These are phyloP conservation scores for Penicillium crystallinum DNA, from an alignment of 495 filamentous ascomycete genomes.

Conservation along the genomic window DNA sequence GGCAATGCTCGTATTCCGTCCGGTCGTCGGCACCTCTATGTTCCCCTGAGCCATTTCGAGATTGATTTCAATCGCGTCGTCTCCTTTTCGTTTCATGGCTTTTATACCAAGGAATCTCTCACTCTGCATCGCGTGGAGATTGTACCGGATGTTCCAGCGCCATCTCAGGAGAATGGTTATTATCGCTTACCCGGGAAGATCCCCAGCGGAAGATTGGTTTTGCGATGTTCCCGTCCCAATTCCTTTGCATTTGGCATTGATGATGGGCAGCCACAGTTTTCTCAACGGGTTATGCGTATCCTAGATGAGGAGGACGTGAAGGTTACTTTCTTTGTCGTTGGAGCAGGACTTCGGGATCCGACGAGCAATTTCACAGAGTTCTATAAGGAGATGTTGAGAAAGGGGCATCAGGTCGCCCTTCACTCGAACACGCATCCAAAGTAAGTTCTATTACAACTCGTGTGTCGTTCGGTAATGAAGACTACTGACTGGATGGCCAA, in stretches of 20 bases:
- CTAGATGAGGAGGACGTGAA: constrained; percentile 58
- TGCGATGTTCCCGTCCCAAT: constrained; percentile 65
- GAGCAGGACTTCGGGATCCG: constrained; percentile 55
- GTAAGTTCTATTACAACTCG: constrained; percentile 15
- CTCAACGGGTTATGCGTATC: constrained; percentile 59
- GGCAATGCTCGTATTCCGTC: neutral
- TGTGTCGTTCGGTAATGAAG: neutral
- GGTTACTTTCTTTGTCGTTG: constrained; percentile 78
- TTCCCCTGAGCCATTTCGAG: constrained; percentile 69
- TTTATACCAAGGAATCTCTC: constrained; percentile 49
- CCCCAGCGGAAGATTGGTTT: constrained; percentile 55
- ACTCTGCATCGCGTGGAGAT: constrained; percentile 63
- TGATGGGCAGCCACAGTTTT: constrained; percentile 61
- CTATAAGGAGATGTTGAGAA: constrained; percentile 58
- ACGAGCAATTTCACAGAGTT: constrained; percentile 57
- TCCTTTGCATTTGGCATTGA: constrained; percentile 79
- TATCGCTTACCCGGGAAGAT: constrained; percentile 57
- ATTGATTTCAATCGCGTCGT: constrained; percentile 55
- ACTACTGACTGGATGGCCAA: constrained; percentile 12
- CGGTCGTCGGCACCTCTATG: constrained; percentile 53
- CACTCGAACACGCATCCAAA: constrained; percentile 73
- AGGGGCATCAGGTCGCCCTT: constrained; percentile 70
- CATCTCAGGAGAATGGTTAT: constrained; percentile 23
- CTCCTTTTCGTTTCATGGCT: constrained; percentile 64
- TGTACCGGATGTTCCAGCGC: constrained; percentile 43